phyloP scores from a whole-genome alignment of 2,329 filamentous ascomycete species.

The Madurella fahalii region DNA sequence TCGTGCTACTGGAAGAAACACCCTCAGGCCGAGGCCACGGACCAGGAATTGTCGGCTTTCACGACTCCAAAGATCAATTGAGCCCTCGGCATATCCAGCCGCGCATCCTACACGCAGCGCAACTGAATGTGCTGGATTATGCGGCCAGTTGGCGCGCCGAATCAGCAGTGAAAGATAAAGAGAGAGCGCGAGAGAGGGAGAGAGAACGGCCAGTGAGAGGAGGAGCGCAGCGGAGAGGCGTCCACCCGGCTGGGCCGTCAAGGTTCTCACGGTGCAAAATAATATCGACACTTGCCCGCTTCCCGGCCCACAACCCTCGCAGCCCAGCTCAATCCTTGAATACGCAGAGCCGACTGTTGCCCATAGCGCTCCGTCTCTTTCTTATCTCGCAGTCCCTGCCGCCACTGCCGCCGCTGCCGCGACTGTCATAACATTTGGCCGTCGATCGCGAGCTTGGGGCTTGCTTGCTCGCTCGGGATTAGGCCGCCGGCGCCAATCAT shows the following conservation, averaged over 20 bases:
- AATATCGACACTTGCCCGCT: constrained; percentile 16
- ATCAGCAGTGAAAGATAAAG: background rate
- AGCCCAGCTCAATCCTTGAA: constrained; percentile 5
- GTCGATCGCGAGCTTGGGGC: background rate
- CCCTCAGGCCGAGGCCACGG: background rate
- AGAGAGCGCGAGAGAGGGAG: background rate
- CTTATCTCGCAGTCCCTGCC: background rate
- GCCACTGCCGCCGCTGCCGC: background rate
- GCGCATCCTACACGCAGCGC: too few relatives aligned
- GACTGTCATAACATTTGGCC: background rate
- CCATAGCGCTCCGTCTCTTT: background rate
- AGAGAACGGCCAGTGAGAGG: background rate
- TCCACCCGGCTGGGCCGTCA: constrained; percentile 20
- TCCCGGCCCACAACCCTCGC: constrained; percentile 11
- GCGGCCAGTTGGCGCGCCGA: too few relatives aligned
- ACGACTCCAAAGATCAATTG: background rate
- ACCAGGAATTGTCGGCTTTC: background rate
- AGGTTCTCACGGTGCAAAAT: constrained; percentile 27
- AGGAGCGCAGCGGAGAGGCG: background rate
- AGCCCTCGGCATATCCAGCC: background rate
- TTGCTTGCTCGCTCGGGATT: background rate
- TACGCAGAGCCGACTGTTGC: constrained; percentile 11
- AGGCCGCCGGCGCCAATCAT: background rate
- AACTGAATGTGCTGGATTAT: background rate
- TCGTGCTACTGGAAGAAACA: background rate